A percentile compares a stretch with the other conserved stretches of the same genome.
Evolutionary conservation across 2,329 filamentous ascomycete species (phyloP).

Genomic region (Coleophoma crateriformis): DNA sequence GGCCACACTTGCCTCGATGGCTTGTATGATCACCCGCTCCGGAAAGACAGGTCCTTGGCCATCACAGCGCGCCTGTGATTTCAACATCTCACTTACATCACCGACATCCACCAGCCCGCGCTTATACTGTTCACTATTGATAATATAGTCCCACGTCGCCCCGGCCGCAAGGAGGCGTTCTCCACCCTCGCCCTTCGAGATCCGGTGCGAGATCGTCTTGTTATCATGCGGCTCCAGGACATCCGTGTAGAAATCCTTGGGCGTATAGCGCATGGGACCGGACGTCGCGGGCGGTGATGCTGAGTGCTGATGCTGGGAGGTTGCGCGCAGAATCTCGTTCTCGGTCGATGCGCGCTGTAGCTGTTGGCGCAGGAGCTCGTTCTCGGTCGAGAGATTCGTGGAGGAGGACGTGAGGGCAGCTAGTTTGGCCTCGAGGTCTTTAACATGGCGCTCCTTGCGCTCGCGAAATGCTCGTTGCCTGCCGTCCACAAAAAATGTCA

Average conservation of each 20-base stretch:
- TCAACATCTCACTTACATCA: slow-evolving; percentile 74
- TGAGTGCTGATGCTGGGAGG: slow-evolving; percentile 44
- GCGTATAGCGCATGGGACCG: slow-evolving; percentile 66
- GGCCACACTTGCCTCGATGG: slow-evolving; percentile 74
- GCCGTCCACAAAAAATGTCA: background rate
- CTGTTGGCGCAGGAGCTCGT: slow-evolving; percentile 79
- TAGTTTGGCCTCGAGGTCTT: slow-evolving; percentile 85
- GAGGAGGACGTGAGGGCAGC: slow-evolving; percentile 70
- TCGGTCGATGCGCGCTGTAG: slow-evolving; percentile 81
- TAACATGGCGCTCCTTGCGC: slow-evolving; percentile 90
- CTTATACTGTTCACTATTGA: slow-evolving; percentile 71
- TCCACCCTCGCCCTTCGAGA: slow-evolving; percentile 59
- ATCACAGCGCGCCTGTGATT: slow-evolving; percentile 72
- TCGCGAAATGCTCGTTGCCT: slow-evolving; percentile 96
- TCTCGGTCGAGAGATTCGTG: slow-evolving; percentile 69
- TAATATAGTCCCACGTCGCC: slow-evolving; percentile 87
- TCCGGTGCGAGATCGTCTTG: slow-evolving; percentile 62
- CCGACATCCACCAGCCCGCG: slow-evolving; percentile 75
- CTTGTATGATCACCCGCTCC: slow-evolving; percentile 65
- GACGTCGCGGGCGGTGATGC: slow-evolving; percentile 39
- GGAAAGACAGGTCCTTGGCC: slow-evolving; percentile 85
- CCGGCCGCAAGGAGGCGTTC: slow-evolving; percentile 68
- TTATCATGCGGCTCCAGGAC: slow-evolving; percentile 55
- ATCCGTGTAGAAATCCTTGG: slow-evolving; percentile 65
- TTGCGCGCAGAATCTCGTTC: slow-evolving; percentile 87